Evolutionary conservation across 192 early-diverging fungal genomes (phyloP), one percentile per base, ranked within the genome.

Genomic region (Coemansia sp.): DNA sequence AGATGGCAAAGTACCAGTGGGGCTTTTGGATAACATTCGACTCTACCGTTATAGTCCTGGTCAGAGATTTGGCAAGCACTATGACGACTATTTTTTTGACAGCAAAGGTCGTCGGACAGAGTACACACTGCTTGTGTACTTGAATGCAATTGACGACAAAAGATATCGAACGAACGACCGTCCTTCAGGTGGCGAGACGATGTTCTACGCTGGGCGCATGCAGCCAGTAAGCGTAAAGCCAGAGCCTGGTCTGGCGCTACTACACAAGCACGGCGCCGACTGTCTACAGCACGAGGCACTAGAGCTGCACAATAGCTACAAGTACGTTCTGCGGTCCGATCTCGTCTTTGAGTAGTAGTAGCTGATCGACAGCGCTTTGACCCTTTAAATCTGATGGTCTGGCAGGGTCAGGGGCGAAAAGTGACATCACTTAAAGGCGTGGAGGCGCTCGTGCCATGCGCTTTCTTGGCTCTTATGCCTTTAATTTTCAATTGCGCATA

Each of bases 11-110:
- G 43, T 72, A 33, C 86, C 88, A 0, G 85, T 77, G 0, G 87
- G 87, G 0, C 67, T 89, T 51, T 77, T 85, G 43, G 82, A 81
- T 9, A 88, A 87, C 80, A 87, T 89, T 38, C 82, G 87, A 9
- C 78, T 89, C n/a, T 89, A 89, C 65, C 72, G 88, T 12, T 89
- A 89, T 65, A 85, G 84, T n/a, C 80, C 84, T 2, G 87, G 87
- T 1, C 82, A 89, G 70, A 79, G 83, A 9, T 89, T 89, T 44
- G 88, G 86, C 24, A 83, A 84, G 33, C 88, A 89, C 70, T 89
- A 89, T 22, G 88, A 89, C 65, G 88, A 89, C 64, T 82, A 84
- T 16, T 85, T 88, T 18, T 74, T 74, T 49, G 87, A 88, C 49
- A 60, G 29, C 36, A 76, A 63, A 18, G 85, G 86, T 8, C 86